phyloP scores from a whole-genome alignment of 2,329 filamentous ascomycete species.

The Elsinoe batatas region DNA sequence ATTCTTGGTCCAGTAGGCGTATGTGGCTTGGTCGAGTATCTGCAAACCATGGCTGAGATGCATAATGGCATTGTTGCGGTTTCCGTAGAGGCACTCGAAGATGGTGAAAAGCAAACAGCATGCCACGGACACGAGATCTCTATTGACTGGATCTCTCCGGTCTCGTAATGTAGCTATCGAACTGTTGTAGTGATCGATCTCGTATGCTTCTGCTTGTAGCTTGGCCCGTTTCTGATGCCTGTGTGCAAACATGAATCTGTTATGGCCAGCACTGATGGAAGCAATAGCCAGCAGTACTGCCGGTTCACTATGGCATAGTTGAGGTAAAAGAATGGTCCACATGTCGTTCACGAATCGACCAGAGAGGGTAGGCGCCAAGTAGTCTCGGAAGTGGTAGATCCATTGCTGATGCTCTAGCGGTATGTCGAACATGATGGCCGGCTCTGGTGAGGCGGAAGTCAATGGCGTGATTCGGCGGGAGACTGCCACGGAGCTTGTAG shows the following conservation, averaged over 20 bases:
- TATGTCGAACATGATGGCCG: neutral
- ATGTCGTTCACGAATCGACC: constrained; percentile 21
- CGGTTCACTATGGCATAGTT: constrained; percentile 24
- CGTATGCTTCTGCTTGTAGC: constrained; percentile 7
- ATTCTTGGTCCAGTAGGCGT: neutral
- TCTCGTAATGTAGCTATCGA: constrained; percentile 23
- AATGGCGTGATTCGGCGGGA: neutral
- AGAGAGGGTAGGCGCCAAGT: constrained; percentile 18
- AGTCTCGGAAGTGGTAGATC: constrained; percentile 21
- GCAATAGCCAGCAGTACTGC: constrained; percentile 26
- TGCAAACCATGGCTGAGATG: constrained; percentile 26
- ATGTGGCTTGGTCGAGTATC: constrained; percentile 11
- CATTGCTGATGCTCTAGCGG: constrained; percentile 1
- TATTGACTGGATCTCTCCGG: constrained; percentile 10
- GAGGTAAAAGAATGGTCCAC: constrained; percentile 25
- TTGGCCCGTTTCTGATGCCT: neutral
- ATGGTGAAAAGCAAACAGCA: constrained; percentile 26
- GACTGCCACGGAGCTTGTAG: neutral
- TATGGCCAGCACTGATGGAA: constrained; percentile 25
- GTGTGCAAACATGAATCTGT: constrained; percentile 16
- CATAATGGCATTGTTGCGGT: constrained; percentile 24
- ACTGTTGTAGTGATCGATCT: constrained; percentile 24
- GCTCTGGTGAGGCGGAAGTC: neutral
- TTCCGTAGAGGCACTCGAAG: constrained; percentile 26
- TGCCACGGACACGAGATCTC: constrained; percentile 18